Evolutionary conservation across 148 eudicot species (phyloP).

Genomic region (Spergularia bocconei): DNA sequence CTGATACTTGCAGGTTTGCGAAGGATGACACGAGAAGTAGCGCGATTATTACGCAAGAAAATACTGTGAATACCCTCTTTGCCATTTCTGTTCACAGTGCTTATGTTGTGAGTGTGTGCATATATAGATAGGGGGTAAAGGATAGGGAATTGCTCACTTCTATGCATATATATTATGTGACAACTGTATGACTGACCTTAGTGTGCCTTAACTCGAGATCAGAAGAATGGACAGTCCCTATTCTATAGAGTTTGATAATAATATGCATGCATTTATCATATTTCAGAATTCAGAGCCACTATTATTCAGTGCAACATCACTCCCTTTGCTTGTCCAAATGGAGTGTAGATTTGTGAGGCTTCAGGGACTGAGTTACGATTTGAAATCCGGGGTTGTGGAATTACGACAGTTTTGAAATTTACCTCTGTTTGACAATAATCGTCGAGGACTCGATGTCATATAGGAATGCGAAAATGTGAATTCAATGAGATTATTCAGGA

Average conservation of each 20-base stretch:
- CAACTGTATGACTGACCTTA: not conserved
- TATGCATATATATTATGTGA: slow-evolving; percentile 18
- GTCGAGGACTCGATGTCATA: no score
- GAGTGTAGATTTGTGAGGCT: no score
- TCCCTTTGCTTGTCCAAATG: not conserved
- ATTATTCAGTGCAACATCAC: no score
- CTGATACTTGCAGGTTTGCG: slow-evolving; percentile 22
- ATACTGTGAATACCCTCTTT: not conserved
- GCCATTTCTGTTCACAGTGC: not conserved
- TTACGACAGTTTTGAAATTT: not conserved
- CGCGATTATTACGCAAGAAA: slow-evolving; percentile 5
- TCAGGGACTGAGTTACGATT: no score
- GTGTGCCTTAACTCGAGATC: no score
- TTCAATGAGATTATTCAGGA: no score
- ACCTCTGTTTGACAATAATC: no score
- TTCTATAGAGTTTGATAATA: no score
- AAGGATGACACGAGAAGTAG: slow-evolving; percentile 31
- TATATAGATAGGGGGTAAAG: not conserved
- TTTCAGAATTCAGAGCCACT: no score
- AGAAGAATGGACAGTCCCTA: no score
- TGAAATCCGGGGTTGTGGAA: not conserved
- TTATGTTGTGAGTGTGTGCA: not conserved
- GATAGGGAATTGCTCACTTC: slow-evolving; percentile 15
- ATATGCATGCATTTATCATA: not conserved
- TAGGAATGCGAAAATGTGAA: no score